These are phyloP conservation scores for Grosmannia serpens DNA, from an alignment of 2,329 filamentous ascomycete genomes.

Conservation along the genomic window DNA sequence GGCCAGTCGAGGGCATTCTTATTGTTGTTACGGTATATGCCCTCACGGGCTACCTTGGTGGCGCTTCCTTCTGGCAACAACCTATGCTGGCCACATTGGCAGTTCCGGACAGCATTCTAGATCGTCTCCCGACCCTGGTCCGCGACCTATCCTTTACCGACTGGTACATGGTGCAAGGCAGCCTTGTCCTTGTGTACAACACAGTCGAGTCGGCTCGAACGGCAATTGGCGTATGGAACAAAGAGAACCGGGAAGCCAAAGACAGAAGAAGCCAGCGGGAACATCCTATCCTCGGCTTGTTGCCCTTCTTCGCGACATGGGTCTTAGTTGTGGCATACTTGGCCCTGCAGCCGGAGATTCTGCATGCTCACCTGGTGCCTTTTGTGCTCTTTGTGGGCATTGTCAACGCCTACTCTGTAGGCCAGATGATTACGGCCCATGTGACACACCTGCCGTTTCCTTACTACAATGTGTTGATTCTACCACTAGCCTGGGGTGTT, in stretches of 20 bases:
- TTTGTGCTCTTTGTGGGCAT: slow-evolving; percentile 83
- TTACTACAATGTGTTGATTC: slow-evolving; percentile 73
- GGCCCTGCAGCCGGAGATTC: slow-evolving; percentile 71
- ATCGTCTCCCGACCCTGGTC: slow-evolving; percentile 50
- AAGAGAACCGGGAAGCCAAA: slow-evolving; percentile 4
- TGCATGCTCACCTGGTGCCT: slow-evolving; percentile 73
- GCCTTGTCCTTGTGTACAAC: slow-evolving; percentile 72
- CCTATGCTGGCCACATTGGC: slow-evolving; percentile 63
- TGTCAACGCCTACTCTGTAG: slow-evolving; percentile 89
- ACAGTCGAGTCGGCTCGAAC: slow-evolving; percentile 69
- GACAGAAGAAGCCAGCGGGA: slow-evolving; percentile 35
- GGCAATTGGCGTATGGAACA: slow-evolving; percentile 68
- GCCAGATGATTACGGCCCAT: slow-evolving; percentile 91
- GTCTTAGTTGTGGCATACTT: slow-evolving; percentile 66
- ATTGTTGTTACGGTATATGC: slow-evolving; percentile 73
- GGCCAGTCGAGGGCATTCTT: slow-evolving; percentile 87
- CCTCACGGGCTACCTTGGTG: slow-evolving; percentile 73
- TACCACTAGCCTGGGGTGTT: slow-evolving; percentile 69
- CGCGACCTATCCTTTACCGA: slow-evolving; percentile 81
- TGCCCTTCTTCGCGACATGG: slow-evolving; percentile 75
- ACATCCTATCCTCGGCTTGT: slow-evolving; percentile 67
- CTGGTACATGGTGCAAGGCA: slow-evolving; percentile 85
- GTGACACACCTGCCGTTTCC: slow-evolving; percentile 81
- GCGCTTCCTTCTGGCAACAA: slow-evolving; percentile 87
- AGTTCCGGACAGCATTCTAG: slow-evolving; percentile 56